Conservation (phyloP, 2,329 filamentous ascomycete species). For the Spiromastix sp. region DNA sequence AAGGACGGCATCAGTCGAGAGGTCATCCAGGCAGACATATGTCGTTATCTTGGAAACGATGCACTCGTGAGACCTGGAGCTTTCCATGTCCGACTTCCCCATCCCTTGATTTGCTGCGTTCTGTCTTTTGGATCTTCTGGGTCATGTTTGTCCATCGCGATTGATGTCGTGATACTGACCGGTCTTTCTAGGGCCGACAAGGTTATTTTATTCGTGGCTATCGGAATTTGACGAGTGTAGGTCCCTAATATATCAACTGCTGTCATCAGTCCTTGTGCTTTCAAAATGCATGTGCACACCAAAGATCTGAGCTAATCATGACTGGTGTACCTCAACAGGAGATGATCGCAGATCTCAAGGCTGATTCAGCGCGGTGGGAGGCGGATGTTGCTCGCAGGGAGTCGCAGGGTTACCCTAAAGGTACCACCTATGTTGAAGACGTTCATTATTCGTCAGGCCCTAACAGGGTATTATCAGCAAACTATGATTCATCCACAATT, state of each 20-base stretch:
- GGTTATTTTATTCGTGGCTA: slow-evolving; percentile 74
- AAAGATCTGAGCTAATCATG: neutral
- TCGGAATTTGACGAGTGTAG: slow-evolving; percentile 66
- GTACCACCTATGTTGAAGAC: slow-evolving; percentile 33
- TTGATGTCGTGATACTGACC: slow-evolving; percentile 17
- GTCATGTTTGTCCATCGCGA: neutral
- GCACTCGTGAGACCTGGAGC: slow-evolving; percentile 65
- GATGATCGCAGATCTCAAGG: slow-evolving; percentile 46
- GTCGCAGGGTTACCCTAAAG: slow-evolving; percentile 31
- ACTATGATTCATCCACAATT: slow-evolving; percentile 26
- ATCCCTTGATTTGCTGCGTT: slow-evolving; percentile 8
- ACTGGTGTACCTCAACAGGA: slow-evolving; percentile 25
- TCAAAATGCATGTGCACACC: too few relatives aligned
- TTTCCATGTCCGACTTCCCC: slow-evolving; percentile 52
- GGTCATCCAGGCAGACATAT: slow-evolving; percentile 76
- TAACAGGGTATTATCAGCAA: slow-evolving; percentile 28
- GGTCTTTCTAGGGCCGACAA: slow-evolving; percentile 47
- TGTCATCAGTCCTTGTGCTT: slow-evolving; percentile 11
- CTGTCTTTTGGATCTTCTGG: neutral
- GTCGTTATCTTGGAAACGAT: slow-evolving; percentile 74
- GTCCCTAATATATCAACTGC: slow-evolving; percentile 21
- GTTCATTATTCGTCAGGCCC: slow-evolving; percentile 25
- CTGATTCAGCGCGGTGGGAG: slow-evolving; percentile 43
- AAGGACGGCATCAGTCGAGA: slow-evolving; percentile 73
- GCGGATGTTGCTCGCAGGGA: slow-evolving; percentile 30